Conservation (phyloP, 495 filamentous ascomycete genomes). For the Aspergillus kassunensis region DNA sequence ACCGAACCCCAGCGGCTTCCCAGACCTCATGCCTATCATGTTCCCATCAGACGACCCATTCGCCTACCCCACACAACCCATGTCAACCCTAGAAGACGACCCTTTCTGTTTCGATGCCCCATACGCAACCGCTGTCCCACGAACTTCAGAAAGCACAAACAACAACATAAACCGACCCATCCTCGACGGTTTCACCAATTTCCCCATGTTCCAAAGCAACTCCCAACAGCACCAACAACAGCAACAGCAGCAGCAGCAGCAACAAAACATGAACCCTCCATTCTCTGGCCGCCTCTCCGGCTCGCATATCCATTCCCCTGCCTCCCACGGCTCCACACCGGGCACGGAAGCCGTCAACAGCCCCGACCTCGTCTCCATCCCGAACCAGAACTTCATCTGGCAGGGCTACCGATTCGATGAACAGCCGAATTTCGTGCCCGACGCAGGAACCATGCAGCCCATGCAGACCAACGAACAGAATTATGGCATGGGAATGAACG, state of each 20-base stretch:
- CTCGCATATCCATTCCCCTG: slow-evolving; percentile 33
- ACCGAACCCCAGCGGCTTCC: slow-evolving; percentile 41
- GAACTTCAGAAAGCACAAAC: slow-evolving; percentile 16
- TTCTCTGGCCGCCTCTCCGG: slow-evolving; percentile 29
- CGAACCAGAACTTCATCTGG: slow-evolving; percentile 45
- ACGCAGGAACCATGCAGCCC: slow-evolving; percentile 20
- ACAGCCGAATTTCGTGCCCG: slow-evolving; percentile 21
- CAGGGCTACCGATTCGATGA: slow-evolving; percentile 39
- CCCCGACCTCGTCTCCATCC: slow-evolving; percentile 45
- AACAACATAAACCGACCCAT: slow-evolving; percentile 12
- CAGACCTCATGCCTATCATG: slow-evolving; percentile 84
- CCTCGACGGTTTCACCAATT: slow-evolving; percentile 29
- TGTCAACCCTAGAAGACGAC: slow-evolving; percentile 58
- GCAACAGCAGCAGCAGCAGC: too few relatives aligned
- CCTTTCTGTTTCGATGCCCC: slow-evolving; percentile 37
- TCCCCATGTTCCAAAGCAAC: slow-evolving; percentile 25
- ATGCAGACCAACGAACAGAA: slow-evolving; percentile 18
- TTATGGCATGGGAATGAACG: slow-evolving; percentile 31
- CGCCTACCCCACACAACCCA: slow-evolving; percentile 81
- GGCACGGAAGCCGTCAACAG: slow-evolving; percentile 36
- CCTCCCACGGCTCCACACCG: slow-evolving; percentile 32
- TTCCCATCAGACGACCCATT: slow-evolving; percentile 89
- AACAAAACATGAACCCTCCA: slow-evolving; percentile 22
- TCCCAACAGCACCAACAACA: too few relatives aligned
- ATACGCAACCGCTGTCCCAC: slow-evolving; percentile 13